Evolutionary conservation across 228 moss, liverwort and hornwort genomes (phyloP).

Genomic region (Sphagnum fallax): DNA sequence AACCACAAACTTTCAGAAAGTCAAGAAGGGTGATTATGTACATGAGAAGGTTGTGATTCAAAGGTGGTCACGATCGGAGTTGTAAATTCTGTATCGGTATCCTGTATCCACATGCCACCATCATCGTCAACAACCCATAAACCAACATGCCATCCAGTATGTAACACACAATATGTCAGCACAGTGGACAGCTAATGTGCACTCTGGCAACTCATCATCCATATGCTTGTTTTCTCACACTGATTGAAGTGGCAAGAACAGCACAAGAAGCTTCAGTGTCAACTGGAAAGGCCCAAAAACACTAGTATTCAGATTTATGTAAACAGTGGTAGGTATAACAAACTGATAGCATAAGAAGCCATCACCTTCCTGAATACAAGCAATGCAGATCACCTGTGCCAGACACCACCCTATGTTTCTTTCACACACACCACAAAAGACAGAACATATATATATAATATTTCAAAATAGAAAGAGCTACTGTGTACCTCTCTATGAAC

Average conservation of each 20-base stretch:
- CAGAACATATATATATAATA: background rate
- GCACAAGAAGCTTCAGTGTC: background rate
- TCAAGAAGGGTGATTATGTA: constrained; percentile 35
- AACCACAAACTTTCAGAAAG: constrained; percentile 12
- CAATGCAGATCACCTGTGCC: background rate
- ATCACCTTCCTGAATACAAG: background rate
- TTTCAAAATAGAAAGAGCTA: background rate
- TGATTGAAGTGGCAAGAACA: background rate
- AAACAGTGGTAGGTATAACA: background rate
- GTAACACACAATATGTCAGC: background rate
- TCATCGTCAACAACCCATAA: background rate
- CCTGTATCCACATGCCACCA: too few species aligned
- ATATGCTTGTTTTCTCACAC: background rate
- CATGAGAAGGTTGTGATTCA: constrained; percentile 11
- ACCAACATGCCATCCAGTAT: background rate
- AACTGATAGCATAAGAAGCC: background rate
- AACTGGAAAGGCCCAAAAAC: background rate
- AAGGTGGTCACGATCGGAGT: background rate
- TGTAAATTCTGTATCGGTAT: background rate
- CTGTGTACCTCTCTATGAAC: constrained; percentile 53
- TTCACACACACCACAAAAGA: background rate
- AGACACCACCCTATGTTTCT: too few species aligned
- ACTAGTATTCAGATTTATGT: background rate
- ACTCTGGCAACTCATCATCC: background rate
- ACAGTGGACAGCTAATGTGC: too few species aligned